These are phyloP conservation scores for Aspergillus viridinutans DNA, from an alignment of 2,329 filamentous ascomycete genomes.

Conservation along the genomic window DNA sequence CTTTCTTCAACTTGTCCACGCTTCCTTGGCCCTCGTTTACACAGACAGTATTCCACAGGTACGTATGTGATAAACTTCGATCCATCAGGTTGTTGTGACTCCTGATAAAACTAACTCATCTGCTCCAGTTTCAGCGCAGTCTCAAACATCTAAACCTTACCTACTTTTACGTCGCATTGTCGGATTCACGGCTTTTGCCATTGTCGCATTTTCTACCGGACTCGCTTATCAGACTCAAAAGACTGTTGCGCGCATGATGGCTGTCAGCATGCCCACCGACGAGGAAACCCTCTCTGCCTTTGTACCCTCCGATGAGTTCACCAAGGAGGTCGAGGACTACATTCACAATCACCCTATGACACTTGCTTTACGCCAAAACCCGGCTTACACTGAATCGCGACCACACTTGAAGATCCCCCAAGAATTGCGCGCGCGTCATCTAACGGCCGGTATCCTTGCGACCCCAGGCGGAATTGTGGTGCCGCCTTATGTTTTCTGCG, in stretches of 20 bases:
- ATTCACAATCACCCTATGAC: conserved; percentile 75
- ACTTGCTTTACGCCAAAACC: conserved; percentile 60
- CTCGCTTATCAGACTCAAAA: conserved; percentile 22
- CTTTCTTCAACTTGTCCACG: conserved; percentile 4
- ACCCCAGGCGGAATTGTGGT: conserved; percentile 74
- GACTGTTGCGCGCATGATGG: conserved; percentile 30
- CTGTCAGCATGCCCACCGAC: conserved; percentile 54
- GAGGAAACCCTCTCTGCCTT: conserved; percentile 69
- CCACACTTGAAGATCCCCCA: conserved; percentile 84
- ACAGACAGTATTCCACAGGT: conserved; percentile 8
- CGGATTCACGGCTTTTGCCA: conserved; percentile 34
- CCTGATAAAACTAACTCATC: not conserved
- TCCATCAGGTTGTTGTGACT: not conserved
- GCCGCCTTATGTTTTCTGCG: conserved; percentile 73
- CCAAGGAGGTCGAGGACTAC: conserved; percentile 62
- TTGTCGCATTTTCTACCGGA: conserved; percentile 31
- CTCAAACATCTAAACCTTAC: conserved; percentile 15
- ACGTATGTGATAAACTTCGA: not conserved
- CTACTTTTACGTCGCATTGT: conserved; percentile 32
- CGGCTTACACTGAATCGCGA: conserved; percentile 68
- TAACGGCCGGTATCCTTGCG: conserved; percentile 75
- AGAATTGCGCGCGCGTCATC: conserved; percentile 64
- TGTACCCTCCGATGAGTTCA: conserved; percentile 50
- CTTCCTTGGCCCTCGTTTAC: not conserved
- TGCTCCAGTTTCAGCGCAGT: not conserved